These are phyloP conservation scores for Whalleya microplaca DNA, from an alignment of 2,329 filamentous ascomycete genomes.

Conservation along the genomic window DNA sequence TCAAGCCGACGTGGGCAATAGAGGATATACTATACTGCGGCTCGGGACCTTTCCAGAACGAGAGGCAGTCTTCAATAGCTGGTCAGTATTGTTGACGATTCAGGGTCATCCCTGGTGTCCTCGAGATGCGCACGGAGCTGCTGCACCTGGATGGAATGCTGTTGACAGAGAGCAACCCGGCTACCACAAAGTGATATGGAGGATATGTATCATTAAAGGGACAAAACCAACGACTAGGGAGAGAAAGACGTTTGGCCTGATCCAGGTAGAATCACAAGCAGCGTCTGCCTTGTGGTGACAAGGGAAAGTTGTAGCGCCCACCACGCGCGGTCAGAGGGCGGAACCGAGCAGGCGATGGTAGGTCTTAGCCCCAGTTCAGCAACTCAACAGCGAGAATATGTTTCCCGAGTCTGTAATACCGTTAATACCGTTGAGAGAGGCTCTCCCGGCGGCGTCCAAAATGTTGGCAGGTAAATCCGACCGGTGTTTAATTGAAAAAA, in stretches of 20 bases:
- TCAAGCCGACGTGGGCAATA: background rate
- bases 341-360: background rate
- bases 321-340: constrained; percentile 2
- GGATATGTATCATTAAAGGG: constrained; percentile 10
- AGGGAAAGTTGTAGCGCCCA: background rate
- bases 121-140: constrained; percentile 6
- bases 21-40: constrained; percentile 1
- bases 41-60: background rate
- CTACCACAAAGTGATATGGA: constrained; percentile 4
- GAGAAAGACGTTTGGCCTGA: constrained; percentile 1
- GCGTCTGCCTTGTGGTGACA: background rate
- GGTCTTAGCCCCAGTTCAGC: constrained; percentile 2
- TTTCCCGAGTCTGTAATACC: background rate
- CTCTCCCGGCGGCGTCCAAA: background rate
- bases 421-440: background rate
- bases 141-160: background rate
- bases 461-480: background rate
- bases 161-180: constrained; percentile 1
- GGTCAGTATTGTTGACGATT: constrained; percentile 10
- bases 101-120: constrained; percentile 3
- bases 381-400: background rate
- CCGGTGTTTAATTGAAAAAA: background rate
- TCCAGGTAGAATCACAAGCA: constrained; percentile 1
- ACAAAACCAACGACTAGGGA: constrained; percentile 10
- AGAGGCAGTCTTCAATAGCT: background rate